Evolutionary conservation across 306 rosid species (phyloP), one percentile per base, ranked within the genome.

Genomic region (Malus asiatica): DNA sequence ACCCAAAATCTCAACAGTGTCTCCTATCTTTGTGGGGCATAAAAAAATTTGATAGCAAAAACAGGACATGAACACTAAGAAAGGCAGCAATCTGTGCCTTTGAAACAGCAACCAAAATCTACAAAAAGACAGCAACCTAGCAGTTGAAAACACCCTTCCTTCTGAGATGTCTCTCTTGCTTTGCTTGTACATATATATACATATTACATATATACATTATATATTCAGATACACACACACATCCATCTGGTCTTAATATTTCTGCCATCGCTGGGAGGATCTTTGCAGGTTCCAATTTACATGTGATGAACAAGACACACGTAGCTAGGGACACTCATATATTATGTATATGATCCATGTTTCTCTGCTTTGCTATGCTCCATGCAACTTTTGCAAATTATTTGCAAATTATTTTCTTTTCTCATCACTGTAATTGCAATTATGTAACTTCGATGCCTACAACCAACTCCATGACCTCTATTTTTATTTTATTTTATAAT

Each of bases 231-330:
- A 48, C 61, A 9, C 16, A 22, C 27, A 25, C 35, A 23, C 6
- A 25, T 12, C 32, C 33, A 23, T 22, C 65, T 10, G 22, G 22
- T 32, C 38, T 16, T 29, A 29, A 5, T 58, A 22, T 27, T 33
- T 73, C 72, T 82, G 46, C 51, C 64, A 59, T 53, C 19, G 20
- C 55, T 59, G 57, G 7, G 44, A 25, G 80, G 68, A 70, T 75
- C 77, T 75, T 60, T 68, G 55, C 79, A 32, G 32, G 48, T 75
- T 63, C 4, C 55, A n/a, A 45, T 44, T 59, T 65, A 71, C 84
- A 78, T 71, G 88, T 81, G 83, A 75, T 70, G 71, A 81, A 81
- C 68, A 81, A 42, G 78, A 76, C 81, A 83, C 83, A 25, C 32
- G 23, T 73, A 12, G 44, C 64, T 72, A 79, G 83, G 64, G 53